These are phyloP conservation scores for Pulicaria dysenterica DNA, from an alignment of 129 eudicot genomes.

Conservation along the genomic window DNA sequence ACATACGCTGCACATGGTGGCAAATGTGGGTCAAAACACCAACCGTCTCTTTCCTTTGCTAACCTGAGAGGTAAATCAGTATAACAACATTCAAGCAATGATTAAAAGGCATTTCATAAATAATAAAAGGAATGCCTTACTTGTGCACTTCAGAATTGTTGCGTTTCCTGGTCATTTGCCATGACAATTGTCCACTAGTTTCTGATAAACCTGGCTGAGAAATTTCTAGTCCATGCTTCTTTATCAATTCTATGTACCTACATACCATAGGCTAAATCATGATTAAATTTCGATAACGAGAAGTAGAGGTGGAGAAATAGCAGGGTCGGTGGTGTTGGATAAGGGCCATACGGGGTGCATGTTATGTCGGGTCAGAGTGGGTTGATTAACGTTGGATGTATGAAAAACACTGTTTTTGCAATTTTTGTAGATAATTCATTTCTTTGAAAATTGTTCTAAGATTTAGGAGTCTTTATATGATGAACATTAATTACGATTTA, in stretches of 20 bases:
- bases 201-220: constrained; percentile 84
- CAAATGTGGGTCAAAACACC: constrained; percentile 73
- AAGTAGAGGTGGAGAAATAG: neutral
- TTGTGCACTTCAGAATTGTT: constrained; percentile 77
- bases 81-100: neutral
- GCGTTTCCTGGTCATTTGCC: constrained; percentile 77
- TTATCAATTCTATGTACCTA: constrained; percentile 67
- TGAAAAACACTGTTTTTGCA: neutral
- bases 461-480: too few species aligned
- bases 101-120: neutral
- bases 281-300: constrained; percentile 1
- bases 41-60: constrained; percentile 74
- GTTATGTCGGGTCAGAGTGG: neutral
- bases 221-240: constrained; percentile 70
- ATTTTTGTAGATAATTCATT: too few species aligned
- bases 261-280: constrained; percentile 8
- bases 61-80: constrained; percentile 38
- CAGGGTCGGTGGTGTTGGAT: neutral
- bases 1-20: constrained; percentile 97
- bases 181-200: constrained; percentile 55
- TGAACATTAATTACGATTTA: too few species aligned
- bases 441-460: too few species aligned
- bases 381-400: neutral
- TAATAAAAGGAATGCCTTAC: constrained; percentile 34
- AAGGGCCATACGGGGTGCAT: neutral